Evolutionary conservation across 768 basidiomycete species (phyloP), one percentile per base, ranked within the genome.

Genomic region (Suillus bovinus): DNA sequence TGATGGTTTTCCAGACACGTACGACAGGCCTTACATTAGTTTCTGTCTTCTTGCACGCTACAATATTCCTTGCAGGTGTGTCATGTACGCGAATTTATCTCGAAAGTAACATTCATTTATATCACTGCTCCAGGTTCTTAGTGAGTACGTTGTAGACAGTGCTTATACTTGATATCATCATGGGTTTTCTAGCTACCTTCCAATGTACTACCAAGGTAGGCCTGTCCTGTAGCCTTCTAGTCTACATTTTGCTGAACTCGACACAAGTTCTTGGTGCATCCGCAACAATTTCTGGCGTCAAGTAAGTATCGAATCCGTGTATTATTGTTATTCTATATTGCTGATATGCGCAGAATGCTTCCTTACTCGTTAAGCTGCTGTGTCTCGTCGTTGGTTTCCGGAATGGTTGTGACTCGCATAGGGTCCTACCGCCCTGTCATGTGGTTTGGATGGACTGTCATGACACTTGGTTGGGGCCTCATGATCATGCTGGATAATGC

Each of bases 121-220:
- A 56, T 54, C 47, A 49, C 5, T 39, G 5, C 8, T 55, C 61
- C 57, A 75, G 71, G 41, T 58, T 67, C 59, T 70, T 76, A 70
- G 72, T 74, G 54, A 14, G 71, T 62, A 13, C 14, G 5, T 58
- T 61, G 8, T 59, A 13, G 58, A 38, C 4, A 1, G 11, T 6
- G 13, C 2, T 49, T 14, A 39, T 42, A 20, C 10, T 13, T 29
- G 31, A 1, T 29, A 14, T 53, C 58, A 41, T 71, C 33, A 73
- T 42, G 6, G 11, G 5, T 31, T 11, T 58, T 16, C 42, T 31
- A 74, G 72, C 60, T 79, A 80, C 57, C 58, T 80, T 39, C 79
- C 80, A 5, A 65, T 80, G 58, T 80, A 79, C 63, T 81, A 75
- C 58, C 80, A 80, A 65, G 73, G 72, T 36, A 61, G 38, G 56